Evolutionary conservation across 371 early-diverging fungal genomes (phyloP), one percentile per base, ranked within the genome.

Genomic region (Saksenaea oblongispora): DNA sequence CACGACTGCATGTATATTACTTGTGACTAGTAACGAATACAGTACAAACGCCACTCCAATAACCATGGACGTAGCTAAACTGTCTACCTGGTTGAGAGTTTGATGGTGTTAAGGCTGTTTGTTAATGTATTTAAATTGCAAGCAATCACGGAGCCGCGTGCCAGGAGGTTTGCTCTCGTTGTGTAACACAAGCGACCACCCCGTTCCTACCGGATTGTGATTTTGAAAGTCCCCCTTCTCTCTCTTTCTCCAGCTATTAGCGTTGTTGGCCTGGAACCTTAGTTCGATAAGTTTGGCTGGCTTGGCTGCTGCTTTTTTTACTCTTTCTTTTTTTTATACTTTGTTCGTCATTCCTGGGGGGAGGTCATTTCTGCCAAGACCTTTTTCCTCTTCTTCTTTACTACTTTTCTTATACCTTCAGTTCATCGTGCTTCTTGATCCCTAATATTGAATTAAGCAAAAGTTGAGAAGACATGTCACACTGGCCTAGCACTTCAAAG

Each of bases 401-500:
- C 51, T 47, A 22, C 47, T 22, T 41, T 18, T 22, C 51, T 17
- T 47, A 9, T 41, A 41, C 42, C 51, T 47, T 22, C 51, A 47
- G 22, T 5, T 47, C 51, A 47, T 47, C 51, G 51, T 22, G 51
- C 24, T 11, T 22, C 9, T 47, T 10, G 22, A n/a, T 22, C 22
- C 31, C 7, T 31, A 31, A 31, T 31, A 17, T 22, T 47, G 51
- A 47, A 10, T 47, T 47, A 22, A 47, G 22, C 22, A 9, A 47
- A 47, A 47, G 22, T 41, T 47, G 51, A 47, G 22, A 22, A 22
- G 51, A 47, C 51, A 47, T 47, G 51, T 47, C 51, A 47, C 51
- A 47, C 22, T 47, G 51, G 51, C 51, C 51, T 18, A 47, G 51
- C 22, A 47, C 51, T 22, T 47, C 51, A 47, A 47, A 47, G 51